Base-by-base conservation (phyloP, 2,329 filamentous ascomycete species). In the Sporothrix euskadiensis region DNA sequence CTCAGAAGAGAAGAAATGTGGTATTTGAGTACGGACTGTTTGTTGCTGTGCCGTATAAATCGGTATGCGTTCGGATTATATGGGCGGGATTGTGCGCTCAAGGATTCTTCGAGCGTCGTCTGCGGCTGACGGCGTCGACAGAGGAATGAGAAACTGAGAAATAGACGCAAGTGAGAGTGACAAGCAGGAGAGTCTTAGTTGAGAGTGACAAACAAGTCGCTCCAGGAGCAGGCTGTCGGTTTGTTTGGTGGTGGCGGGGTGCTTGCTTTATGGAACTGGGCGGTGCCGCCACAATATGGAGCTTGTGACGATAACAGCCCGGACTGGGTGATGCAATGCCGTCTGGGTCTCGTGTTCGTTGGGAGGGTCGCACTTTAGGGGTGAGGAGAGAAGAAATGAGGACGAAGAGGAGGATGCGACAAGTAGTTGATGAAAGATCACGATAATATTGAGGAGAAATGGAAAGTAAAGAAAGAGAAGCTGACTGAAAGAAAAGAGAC, bases 321-420 rank as follows among this genome's bases (percentile, higher is more conserved):
- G 30, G 65, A 47, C 47, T 19, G 63, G 44, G 61, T 66, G 66
- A 69, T 69, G 66, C 47, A 35, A 69, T 54, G 30, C 47, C 44
- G 47, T 54, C 30, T 66, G 44, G 65, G 65, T 52, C 65, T 52
- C 44, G 65, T 68, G 65, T 68, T 68, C 65, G 65, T n/a, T 22
- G 35, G 26, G n/a, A 35, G 65, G 47, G 47, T 52, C 47, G 66
- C 47, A 52, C 66, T 30, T 39, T 35, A 39, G 30, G 19, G 26
- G 19, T 26, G 65, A 69, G 47, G 54, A 16, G 30, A 49, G 16
- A 49, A 8, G 26, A n/a, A 4, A 49, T 30, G 26, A 49, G 41
- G 26, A 10, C 26, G 44, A 66, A 61, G 12, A 9, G 19, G 16
- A 32, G 66, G 12, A 52, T 56, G 47, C 47, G 44, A 54, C 44